Base-by-base conservation (phyloP, 371 early-diverging fungal genomes). In the Sporodiniella umbellata region DNA sequence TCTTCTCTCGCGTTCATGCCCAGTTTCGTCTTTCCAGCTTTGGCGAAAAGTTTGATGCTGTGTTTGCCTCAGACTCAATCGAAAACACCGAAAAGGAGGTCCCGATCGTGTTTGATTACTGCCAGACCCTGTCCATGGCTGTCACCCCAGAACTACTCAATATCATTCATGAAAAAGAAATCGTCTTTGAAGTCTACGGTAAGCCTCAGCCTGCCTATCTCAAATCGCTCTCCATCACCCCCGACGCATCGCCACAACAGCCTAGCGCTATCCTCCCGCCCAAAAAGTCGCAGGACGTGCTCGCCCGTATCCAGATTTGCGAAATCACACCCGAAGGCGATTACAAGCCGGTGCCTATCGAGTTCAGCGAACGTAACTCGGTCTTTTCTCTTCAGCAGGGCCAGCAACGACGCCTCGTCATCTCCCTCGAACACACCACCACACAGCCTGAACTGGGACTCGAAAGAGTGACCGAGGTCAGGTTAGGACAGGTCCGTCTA, bases 371-470 rank as follows among this genome's bases (percentile, higher is more conserved):
- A 35, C 35, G 35, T 15, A 35, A 4, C 0, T n/a, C n/a, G 5
- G 18, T 58, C 2, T 89, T 90, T 54, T 61, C 79, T 23, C 63
- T 91, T 33, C 81, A 85, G 30, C 93, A 92, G 62, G 93, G 93
- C 8, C 61, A 91, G 30, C 92, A 91, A 62, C 78, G 91, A 4
- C 85, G 90, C 12, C 62, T 92, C 17, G 54, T 71, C 15, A 22
- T 91, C n/a, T 66, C 76, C 1, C 48, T 92, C 11, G 53, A 45
- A 22, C 76, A 78, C 15, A 64, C 81, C 26, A 87, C 86, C 25
- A 48, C 54, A 39, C 5, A 67, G 70, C 3, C 48, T 87, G 23
- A 2, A 89, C 88, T 65, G 76, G 79, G 24, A 65, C 83, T 46
- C 84, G 88, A 48, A 60, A 64, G 42, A 60, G 64, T 39, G 54